These are phyloP conservation scores for Trichosanthes truncata DNA, from an alignment of 306 rosid species.

Conservation along the genomic window DNA sequence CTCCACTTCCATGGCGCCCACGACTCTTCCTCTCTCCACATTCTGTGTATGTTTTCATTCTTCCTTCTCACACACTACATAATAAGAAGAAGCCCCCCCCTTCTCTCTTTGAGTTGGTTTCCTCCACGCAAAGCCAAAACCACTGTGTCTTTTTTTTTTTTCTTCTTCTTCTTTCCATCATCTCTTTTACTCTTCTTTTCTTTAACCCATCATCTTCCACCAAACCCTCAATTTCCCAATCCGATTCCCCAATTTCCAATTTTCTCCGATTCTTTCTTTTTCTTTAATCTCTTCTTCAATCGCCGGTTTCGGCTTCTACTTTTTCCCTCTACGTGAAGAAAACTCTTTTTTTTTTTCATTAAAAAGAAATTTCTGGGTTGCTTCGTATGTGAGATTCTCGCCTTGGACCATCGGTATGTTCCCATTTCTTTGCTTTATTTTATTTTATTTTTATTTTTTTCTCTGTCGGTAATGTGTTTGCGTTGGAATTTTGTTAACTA, in stretches of 20 bases:
- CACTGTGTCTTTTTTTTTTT: not conserved
- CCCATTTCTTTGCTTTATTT: not conserved
- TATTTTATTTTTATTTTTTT: not conserved
- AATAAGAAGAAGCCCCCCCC: not conserved
- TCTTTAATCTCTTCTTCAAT: not conserved
- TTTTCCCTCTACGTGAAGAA: not conserved
- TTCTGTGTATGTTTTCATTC: not conserved
- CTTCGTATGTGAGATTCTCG: conserved; percentile 1
- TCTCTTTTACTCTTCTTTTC: not conserved
- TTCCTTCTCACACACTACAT: conserved; percentile 3
- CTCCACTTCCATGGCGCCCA: not conserved
- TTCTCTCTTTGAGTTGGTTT: conserved; percentile 28
- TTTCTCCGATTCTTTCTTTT: not conserved
- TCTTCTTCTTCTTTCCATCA: not conserved
- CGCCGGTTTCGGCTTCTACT: not conserved
- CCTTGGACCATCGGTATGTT: conserved; percentile 8
- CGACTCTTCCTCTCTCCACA: not conserved
- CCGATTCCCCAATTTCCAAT: not conserved
- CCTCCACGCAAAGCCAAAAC: conserved; percentile 47
- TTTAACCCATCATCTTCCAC: conserved; percentile 4
- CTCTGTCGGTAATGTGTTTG: not conserved
- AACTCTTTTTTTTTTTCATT: not conserved
- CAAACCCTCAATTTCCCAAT: conserved; percentile 12
- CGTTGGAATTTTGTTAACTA: not conserved
- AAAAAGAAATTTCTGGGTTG: not conserved